phyloP scores from a whole-genome alignment of 1,284 basidiomycete genomes.

The Malassezia furfur region DNA sequence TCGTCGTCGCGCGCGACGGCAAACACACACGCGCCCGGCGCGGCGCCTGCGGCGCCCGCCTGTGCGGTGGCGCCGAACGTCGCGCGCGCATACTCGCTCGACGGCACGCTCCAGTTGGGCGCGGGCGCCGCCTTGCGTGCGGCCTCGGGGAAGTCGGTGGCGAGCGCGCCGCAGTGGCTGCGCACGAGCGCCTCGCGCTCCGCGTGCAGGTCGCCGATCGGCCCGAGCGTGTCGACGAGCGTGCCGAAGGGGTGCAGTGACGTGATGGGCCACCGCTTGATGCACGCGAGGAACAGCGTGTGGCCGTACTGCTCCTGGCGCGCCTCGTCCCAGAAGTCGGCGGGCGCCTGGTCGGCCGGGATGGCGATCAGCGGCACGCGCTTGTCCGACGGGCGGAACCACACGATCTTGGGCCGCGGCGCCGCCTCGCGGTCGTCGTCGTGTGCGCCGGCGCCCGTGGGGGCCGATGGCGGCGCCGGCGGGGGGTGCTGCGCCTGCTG shows the following conservation, averaged over 20 bases:
- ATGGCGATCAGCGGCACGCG: conserved; percentile 97
- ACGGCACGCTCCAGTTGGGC: conserved; percentile 85
- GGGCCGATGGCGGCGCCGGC: background rate
- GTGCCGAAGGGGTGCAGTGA: conserved; percentile 98
- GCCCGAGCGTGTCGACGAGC: conserved; percentile 90
- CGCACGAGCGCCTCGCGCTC: conserved; percentile 94
- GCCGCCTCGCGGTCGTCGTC: conserved; percentile 56
- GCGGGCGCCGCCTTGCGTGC: conserved; percentile 94
- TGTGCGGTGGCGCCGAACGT: conserved; percentile 62
- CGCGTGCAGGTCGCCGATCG: conserved; percentile 95
- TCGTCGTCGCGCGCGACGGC: background rate
- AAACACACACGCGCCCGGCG: background rate
- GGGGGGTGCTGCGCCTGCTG: conserved; percentile 73
- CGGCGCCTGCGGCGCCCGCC: background rate
- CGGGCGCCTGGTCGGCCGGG: conserved; percentile 87
- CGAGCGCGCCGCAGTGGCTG: conserved; percentile 66
- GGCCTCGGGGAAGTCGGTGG: conserved; percentile 52
- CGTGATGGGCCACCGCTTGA: conserved; percentile 78
- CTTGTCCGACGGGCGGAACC: conserved; percentile 99
- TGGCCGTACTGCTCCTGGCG: conserved; percentile 67
- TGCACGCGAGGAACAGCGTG: conserved; percentile 90
- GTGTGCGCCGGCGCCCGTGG: too few relatives aligned
- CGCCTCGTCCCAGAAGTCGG: conserved; percentile 88
- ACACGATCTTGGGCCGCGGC: conserved; percentile 88
- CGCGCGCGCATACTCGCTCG: conserved; percentile 78